Base-by-base conservation (phyloP, 2,329 filamentous ascomycete genomes). In the Neonectria coccinea region DNA sequence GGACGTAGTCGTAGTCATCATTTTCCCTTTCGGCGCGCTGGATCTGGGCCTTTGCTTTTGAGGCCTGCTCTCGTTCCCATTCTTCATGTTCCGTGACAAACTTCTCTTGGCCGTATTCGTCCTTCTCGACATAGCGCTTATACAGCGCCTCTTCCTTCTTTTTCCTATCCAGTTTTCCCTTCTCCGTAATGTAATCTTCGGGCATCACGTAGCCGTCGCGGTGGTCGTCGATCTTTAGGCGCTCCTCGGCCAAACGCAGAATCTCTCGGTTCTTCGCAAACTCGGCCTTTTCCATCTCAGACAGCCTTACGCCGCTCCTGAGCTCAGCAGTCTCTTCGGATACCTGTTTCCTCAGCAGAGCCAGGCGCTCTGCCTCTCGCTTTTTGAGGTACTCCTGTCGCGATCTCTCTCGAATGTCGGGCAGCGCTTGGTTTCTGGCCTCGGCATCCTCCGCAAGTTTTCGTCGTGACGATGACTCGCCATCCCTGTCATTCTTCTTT, bases 341-440 rank as follows among this genome's bases (percentile, higher is more conserved):
- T 2, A 99, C 96, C 75, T 98, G 95, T 74, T 92, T 93, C 33
- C 94, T 88, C 54, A 99, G 81, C n/a, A 99, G 81, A 0, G 92
- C 92, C 16, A 99, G 81, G 65, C 93, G 89, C 78, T 98, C 93
- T 0, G 91, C 84, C 77, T 97, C 94, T 67, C 96, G 88, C 83
- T 99, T 98, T 79, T 94, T 93, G 31, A 99, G 84, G 75, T 99
- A 99, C 70, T 96, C 91, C 75, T 97, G 94, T 65, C 96, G 88
- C 3, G 94, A 97, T 33, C 93, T 88, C 74, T 96, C 85, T 45
- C 96, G 87, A 18, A 97, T 80, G 66, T 97, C 94, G 3, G 90
- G 89, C 76, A 97, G 85, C n/a, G 91, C 91, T 9, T 89, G 89
- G 66, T 85, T 85, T 62, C 91, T 85, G 7, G 91, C 88, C 41